Base-by-base conservation (phyloP, 805 yeast species). In the Schwanniomyces yamadae region DNA sequence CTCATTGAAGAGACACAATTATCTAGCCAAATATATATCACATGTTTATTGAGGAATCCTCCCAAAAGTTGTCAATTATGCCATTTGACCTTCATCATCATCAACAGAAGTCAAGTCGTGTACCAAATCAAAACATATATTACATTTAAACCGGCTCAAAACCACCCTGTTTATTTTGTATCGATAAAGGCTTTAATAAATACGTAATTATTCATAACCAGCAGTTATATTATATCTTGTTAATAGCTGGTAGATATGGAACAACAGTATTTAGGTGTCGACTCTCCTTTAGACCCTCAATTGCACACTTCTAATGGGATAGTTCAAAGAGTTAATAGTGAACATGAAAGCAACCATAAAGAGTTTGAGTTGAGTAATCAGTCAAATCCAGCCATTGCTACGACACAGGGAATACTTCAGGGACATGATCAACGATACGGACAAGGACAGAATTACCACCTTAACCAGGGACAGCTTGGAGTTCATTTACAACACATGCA, bases 261-360 rank as follows among this genome's bases (percentile, higher is more conserved):
- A 31, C 50, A 49, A 20, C 53, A 46, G 27, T 46, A 42, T 39
- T 39, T 46, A 18, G 35, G 41, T n/a, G 52, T 46, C 16, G 53
- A 46, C 23, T 36, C 46, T 9, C 44, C 40, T 17, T 36, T 49
- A 16, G 53, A 49, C 29, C 42, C 49, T 18, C 51, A 37, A 35
- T 36, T 46, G 24, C 46, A 42, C 34, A 35, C 37, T 9, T 14
- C 23, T 16, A 28, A 23, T 27, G 32, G 32, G n/a, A 28, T 28
- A 15, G 22, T 23, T 18, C 31, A 28, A 12, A 22, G 33, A 26
- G n/a, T 29, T 17, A 12, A 9, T 20, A 15, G 30, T 24, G 24
- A 26, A n/a, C 23, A 18, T 19, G 24, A 20, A 19, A 33, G 30
- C 28, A 34, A 30, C 9, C 37, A 37, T 22, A 38, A 34, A 23